phyloP scores from a whole-genome alignment of 345 rosid species.

The Boechera retrofracta region DNA sequence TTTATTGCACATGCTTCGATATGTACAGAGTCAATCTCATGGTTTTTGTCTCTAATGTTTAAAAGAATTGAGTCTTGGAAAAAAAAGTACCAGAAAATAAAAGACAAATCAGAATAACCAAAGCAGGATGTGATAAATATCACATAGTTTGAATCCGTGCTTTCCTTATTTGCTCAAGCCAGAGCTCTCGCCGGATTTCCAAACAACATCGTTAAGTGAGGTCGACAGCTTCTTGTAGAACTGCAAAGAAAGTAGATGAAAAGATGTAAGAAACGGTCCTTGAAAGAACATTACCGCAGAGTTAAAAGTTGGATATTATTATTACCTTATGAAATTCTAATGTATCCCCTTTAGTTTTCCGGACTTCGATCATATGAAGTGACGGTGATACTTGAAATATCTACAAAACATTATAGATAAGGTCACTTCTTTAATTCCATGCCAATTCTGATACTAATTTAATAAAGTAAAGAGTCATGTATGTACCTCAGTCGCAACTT shows the following conservation, averaged over 20 bases:
- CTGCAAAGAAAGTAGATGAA: conserved; percentile 51
- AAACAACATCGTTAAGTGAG: conserved; percentile 85
- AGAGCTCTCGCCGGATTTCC: conserved; percentile 96
- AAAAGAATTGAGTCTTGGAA: conserved; percentile 26
- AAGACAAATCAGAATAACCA: not conserved
- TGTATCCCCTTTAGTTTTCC: conserved; percentile 97
- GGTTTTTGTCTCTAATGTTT: conserved; percentile 2
- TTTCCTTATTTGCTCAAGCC: conserved; percentile 36
- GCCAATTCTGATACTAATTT: conserved; percentile 11
- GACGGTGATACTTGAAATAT: conserved; percentile 97
- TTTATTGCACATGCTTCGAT: conserved; percentile 32
- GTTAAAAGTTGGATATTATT: not conserved
- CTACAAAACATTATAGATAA: conserved; percentile 48
- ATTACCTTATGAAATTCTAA: conserved; percentile 90
- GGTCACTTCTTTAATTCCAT: not conserved
- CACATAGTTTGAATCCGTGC: not conserved
- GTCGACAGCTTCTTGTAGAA: conserved; percentile 90
- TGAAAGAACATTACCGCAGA: not conserved
- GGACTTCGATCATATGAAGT: conserved; percentile 89
- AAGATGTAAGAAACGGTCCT: not conserved
- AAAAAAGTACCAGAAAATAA: not conserved
- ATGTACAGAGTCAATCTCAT: conserved; percentile 36
- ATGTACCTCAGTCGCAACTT: conserved; percentile 89
- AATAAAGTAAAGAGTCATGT: not conserved
- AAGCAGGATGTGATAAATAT: no score